Percentiles rank a stretch among this genome's conserved stretches.
phyloP scores from a whole-genome alignment of 2,329 filamentous ascomycete genomes.

The Ophiostoma quercus region DNA sequence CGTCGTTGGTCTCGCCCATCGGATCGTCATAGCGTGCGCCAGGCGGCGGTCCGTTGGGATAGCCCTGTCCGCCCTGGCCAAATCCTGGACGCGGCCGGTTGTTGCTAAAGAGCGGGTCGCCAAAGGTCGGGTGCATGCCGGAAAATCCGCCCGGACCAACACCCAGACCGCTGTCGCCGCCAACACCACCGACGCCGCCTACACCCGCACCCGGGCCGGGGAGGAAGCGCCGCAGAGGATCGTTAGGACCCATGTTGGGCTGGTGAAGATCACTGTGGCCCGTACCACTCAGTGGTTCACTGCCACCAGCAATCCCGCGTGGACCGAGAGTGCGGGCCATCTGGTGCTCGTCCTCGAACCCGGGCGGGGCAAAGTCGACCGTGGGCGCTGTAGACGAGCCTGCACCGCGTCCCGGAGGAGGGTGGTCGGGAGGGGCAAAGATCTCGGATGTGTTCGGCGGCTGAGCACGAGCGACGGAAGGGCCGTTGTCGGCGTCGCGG shows the following conservation, averaged over 20 bases:
- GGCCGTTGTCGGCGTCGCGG: background rate
- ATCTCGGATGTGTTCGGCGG: background rate
- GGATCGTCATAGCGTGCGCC: constrained; percentile 95
- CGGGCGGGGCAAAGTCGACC: constrained; percentile 76
- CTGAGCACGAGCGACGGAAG: background rate
- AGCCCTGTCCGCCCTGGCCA: constrained; percentile 39
- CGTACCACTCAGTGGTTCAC: constrained; percentile 46
- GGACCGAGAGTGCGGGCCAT: constrained; percentile 55
- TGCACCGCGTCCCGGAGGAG: constrained; percentile 29
- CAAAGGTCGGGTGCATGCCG: constrained; percentile 95
- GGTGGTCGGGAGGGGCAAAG: background rate
- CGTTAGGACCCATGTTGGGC: constrained; percentile 74
- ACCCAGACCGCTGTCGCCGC: constrained; percentile 44
- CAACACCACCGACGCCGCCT: constrained; percentile 29
- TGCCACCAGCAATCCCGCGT: constrained; percentile 22
- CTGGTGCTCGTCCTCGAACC: constrained; percentile 90
- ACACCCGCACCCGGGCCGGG: constrained; percentile 49
- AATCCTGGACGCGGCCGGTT: constrained; percentile 31
- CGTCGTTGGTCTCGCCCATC: constrained; percentile 35
- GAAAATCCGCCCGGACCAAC: constrained; percentile 48
- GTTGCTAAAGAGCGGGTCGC: constrained; percentile 77
- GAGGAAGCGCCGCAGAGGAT: constrained; percentile 67
- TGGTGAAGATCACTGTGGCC: constrained; percentile 87
- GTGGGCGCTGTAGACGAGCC: constrained; percentile 43
- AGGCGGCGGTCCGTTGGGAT: constrained; percentile 69